These are phyloP conservation scores for Castanea crenata DNA, from an alignment of 306 rosid species.

Conservation along the genomic window DNA sequence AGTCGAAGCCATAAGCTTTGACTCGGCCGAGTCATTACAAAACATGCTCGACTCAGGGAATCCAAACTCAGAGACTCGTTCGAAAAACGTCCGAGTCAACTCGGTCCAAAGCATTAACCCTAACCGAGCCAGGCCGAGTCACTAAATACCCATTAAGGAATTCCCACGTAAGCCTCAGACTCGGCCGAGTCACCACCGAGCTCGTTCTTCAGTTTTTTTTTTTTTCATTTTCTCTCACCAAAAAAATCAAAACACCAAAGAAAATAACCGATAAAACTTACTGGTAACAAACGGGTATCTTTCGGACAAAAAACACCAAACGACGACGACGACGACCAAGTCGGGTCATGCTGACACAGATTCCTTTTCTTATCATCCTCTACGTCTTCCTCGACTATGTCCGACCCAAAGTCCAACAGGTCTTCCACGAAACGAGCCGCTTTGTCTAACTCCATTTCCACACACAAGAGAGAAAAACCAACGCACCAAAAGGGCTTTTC, in stretches of 20 bases:
- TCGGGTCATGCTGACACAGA: no score
- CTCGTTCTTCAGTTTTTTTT: not conserved
- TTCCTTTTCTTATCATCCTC: slow-evolving; percentile 32
- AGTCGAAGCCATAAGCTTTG: not conserved
- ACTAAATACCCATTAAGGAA: not conserved
- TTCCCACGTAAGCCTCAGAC: not conserved
- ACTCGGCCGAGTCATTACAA: not conserved
- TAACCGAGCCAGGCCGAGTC: not conserved
- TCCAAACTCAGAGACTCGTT: no score
- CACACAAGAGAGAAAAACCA: slow-evolving; percentile 19
- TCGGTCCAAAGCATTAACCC: slow-evolving; percentile 23
- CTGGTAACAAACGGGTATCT: slow-evolving; percentile 42
- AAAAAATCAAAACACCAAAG: not conserved
- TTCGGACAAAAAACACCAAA: slow-evolving; percentile 30
- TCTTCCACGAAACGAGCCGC: slow-evolving; percentile 50
- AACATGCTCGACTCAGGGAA: not conserved
- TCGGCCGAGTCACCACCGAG: slow-evolving; percentile 11
- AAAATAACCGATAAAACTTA: slow-evolving; percentile 42
- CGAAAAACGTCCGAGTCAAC: slow-evolving; percentile 24
- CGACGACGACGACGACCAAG: no score
- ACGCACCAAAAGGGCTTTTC: not conserved
- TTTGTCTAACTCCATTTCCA: slow-evolving; percentile 56
- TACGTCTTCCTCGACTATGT: slow-evolving; percentile 53
- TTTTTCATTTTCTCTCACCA: not conserved
- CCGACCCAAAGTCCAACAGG: slow-evolving; percentile 68